Percentiles rank a stretch among this genome's conserved stretches.
Conservation (phyloP, 768 basidiomycete species). For the Tylopilus vinaceipallidus region DNA sequence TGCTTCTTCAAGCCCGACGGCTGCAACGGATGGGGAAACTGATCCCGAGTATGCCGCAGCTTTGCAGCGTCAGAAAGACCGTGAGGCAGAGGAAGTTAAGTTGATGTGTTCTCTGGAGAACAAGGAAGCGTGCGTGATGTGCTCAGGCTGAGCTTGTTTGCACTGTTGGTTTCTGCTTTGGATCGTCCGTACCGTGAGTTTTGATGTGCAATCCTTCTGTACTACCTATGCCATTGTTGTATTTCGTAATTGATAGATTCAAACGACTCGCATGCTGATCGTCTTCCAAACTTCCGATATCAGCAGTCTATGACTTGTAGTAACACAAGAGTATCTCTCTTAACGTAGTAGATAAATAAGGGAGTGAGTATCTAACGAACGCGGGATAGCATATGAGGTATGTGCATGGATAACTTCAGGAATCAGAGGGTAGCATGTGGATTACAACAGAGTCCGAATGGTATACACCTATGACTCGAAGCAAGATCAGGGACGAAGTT, state of each 20-base stretch:
- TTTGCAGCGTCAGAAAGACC: constrained; percentile 62
- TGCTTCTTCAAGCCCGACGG: constrained; percentile 10
- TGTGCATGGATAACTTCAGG: constrained; percentile 8
- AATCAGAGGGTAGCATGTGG: constrained; percentile 1
- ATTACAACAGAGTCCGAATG: constrained; percentile 4
- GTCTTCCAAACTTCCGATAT: too few relatives aligned
- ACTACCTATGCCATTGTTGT: constrained; percentile 19
- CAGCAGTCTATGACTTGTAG: too few relatives aligned
- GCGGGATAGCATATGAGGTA: constrained; percentile 6
- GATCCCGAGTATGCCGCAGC: constrained; percentile 82
- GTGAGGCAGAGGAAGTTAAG: constrained; percentile 79
- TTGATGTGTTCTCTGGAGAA: constrained; percentile 86
- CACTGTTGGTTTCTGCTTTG: background rate
- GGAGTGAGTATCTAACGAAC: background rate
- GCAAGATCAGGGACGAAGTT: background rate
- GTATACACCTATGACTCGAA: constrained; percentile 16
- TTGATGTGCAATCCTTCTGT: constrained; percentile 5
- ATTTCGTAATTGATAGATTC: constrained; percentile 13
- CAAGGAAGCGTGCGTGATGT: constrained; percentile 93
- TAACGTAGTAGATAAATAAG: constrained; percentile 6
- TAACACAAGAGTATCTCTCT: background rate
- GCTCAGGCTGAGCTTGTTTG: constrained; percentile 58
- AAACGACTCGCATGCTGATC: too few relatives aligned
- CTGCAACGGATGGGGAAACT: constrained; percentile 37
- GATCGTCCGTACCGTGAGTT: constrained; percentile 7